These are phyloP conservation scores for Emericellopsis terricola DNA, from an alignment of 495 filamentous ascomycete species.

Conservation along the genomic window DNA sequence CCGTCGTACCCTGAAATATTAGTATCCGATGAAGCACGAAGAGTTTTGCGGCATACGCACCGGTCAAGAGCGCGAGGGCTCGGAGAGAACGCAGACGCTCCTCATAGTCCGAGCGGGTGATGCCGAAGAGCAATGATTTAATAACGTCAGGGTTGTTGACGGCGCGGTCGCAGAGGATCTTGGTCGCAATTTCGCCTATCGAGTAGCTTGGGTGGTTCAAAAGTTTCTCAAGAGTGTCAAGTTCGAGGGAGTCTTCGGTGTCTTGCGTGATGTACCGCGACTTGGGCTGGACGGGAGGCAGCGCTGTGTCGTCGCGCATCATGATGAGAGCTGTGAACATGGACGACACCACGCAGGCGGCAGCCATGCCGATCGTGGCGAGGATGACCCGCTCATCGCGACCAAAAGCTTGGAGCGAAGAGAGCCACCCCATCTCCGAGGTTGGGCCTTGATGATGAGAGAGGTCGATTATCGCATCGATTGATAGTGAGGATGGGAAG, in stretches of 20 bases:
- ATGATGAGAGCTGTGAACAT: constrained; percentile 21
- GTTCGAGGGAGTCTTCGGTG: constrained; percentile 35
- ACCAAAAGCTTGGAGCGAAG: constrained; percentile 9
- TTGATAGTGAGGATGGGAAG: neutral
- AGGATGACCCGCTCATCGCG: constrained; percentile 26
- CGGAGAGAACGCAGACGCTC: constrained; percentile 28
- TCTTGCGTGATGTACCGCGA: constrained; percentile 40
- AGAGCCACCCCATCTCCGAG: constrained; percentile 12
- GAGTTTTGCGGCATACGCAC: no score
- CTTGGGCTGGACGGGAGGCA: constrained; percentile 29
- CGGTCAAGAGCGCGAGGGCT: constrained; percentile 20
- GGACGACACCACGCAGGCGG: constrained; percentile 14
- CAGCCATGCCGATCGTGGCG: constrained; percentile 18
- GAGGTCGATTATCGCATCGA: no score
- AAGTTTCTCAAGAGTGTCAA: constrained; percentile 29
- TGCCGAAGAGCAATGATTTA: constrained; percentile 26
- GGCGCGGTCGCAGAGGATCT: constrained; percentile 33
- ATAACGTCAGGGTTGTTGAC: constrained; percentile 24
- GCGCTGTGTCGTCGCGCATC: constrained; percentile 27
- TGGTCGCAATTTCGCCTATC: constrained; percentile 31
- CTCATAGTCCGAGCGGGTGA: constrained; percentile 30
- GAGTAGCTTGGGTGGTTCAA: constrained; percentile 31
- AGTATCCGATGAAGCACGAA: neutral
- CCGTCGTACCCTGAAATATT: constrained; percentile 1
- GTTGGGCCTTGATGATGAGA: neutral